phyloP scores from a whole-genome alignment of 2,329 filamentous ascomycete genomes.

The Colletotrichum cuscutae region DNA sequence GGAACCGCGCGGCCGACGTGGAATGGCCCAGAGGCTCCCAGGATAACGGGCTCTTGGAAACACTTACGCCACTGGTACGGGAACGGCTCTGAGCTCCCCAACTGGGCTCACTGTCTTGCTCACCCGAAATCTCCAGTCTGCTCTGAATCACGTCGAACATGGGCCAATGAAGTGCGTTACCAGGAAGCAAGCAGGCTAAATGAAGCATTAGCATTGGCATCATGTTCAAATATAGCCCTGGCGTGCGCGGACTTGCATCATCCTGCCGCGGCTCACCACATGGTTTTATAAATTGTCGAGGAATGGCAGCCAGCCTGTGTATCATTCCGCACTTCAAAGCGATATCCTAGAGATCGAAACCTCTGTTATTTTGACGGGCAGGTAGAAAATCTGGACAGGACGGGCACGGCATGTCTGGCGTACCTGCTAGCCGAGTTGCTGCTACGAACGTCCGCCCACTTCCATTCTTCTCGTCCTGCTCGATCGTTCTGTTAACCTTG shows the following conservation, averaged over 20 bases:
- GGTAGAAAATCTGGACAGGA: conserved; percentile 18
- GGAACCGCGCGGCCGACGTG: conserved; percentile 20
- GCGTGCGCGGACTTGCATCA: conserved; percentile 19
- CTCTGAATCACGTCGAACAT: not conserved
- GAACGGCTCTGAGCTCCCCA: conserved; percentile 1
- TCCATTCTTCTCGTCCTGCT: not conserved
- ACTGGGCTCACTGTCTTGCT: conserved; percentile 5
- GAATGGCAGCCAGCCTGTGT: not conserved
- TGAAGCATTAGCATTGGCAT: conserved; percentile 8
- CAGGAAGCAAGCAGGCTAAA: conserved; percentile 12
- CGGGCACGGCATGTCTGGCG: conserved; percentile 24
- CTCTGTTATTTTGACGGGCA: not conserved
- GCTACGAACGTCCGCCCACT: not conserved
- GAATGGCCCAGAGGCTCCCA: conserved; percentile 7
- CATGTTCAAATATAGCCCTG: conserved; percentile 5
- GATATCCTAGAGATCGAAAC: conserved; percentile 18
- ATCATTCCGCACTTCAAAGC: not conserved
- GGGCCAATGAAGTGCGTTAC: conserved; percentile 17
- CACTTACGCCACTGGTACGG: not conserved
- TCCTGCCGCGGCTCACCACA: too few relatives aligned
- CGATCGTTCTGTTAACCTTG: not conserved
- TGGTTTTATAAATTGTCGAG: conserved; percentile 2
- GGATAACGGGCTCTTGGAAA: not conserved
- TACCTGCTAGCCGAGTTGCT: conserved; percentile 1
- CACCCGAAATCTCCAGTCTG: not conserved